Conservation (phyloP, 441 rosid species). For the Kokia cookei region DNA sequence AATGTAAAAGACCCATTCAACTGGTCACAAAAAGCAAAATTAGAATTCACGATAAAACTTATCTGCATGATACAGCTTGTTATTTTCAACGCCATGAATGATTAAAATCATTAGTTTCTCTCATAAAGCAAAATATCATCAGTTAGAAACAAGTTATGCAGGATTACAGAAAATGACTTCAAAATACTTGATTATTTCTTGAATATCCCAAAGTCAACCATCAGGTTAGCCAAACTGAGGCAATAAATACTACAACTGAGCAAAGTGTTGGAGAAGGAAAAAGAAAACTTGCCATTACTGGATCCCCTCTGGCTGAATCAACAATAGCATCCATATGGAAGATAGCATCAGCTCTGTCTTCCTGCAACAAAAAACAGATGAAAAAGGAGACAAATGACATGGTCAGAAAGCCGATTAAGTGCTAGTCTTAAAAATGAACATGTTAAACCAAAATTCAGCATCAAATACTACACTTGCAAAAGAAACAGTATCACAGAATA, state of each 20-base stretch:
- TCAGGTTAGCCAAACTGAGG: conserved; percentile 5
- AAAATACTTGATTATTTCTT: background rate
- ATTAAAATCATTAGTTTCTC: background rate
- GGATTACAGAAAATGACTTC: background rate
- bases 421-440: conserved; percentile 2
- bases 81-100: background rate
- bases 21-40: no score
- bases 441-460: background rate
- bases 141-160: background rate
- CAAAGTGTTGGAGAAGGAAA: background rate
- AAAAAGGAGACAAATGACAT: background rate
- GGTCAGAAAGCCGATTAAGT: background rate
- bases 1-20: no score
- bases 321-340: conserved; percentile 33
- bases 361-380: conserved; percentile 33
- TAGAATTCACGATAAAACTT: no score
- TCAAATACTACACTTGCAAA: background rate
- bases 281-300: conserved; percentile 42
- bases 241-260: background rate
- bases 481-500: background rate
- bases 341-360: conserved; percentile 50
- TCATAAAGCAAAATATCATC: background rate
- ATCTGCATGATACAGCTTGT: background rate
- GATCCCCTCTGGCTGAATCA: conserved; percentile 40
- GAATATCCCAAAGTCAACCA: background rate